Evolutionary conservation across 371 early-diverging fungal species (phyloP).

Genomic region (Capniomyces stellatus): DNA sequence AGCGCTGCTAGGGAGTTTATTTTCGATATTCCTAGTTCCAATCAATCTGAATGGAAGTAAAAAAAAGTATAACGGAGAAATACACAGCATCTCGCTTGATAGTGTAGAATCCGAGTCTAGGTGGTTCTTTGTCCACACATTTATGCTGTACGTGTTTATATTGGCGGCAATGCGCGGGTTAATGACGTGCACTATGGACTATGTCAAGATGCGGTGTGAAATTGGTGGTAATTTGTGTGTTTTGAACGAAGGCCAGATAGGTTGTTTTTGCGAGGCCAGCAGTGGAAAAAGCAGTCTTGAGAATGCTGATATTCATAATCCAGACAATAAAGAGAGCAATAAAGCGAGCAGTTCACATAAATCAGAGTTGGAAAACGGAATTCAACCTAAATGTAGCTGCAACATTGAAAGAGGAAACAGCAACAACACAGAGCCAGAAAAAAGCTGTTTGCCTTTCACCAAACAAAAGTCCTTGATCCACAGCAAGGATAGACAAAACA

Average conservation of each 20-base stretch:
- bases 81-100: not conserved
- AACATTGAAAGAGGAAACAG: no score
- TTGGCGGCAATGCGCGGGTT: not conserved
- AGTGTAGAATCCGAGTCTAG: not conserved
- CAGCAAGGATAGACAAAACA: not conserved
- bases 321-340: not conserved
- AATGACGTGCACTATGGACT: not conserved
- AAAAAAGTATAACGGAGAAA: not conserved
- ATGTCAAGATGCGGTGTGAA: slow-evolving; percentile 3
- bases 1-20: not conserved
- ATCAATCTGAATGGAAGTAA: not conserved
- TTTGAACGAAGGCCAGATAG: not conserved
- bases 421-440: not conserved
- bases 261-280: not conserved
- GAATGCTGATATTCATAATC: not conserved
- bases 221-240: not conserved
- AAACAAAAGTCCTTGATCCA: not conserved
- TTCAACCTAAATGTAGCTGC: not conserved
- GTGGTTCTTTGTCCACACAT: slow-evolving; percentile 1
- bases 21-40: not conserved
- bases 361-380: not conserved
- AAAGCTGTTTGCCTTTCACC: not conserved
- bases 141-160: not conserved
- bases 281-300: not conserved
- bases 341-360: not conserved